These are phyloP conservation scores for Coniella lustricola DNA, from an alignment of 2,329 filamentous ascomycete genomes.

Conservation along the genomic window DNA sequence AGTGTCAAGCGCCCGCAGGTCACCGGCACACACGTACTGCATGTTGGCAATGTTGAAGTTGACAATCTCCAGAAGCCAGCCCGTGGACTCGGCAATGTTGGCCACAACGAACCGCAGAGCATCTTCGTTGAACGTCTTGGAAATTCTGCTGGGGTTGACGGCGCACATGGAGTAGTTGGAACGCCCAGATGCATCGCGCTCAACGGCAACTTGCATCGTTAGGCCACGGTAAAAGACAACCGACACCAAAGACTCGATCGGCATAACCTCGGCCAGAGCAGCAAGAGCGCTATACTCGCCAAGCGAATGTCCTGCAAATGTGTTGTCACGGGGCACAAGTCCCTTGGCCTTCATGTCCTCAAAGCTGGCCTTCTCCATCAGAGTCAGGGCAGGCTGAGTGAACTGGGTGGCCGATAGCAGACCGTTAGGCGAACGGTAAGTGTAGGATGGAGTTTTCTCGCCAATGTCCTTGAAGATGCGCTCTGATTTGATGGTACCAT, in stretches of 20 bases:
- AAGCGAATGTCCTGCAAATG: slow-evolving; percentile 94
- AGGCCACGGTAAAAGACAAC: slow-evolving; percentile 98
- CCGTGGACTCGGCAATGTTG: slow-evolving; percentile 88
- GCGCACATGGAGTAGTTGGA: slow-evolving; percentile 99
- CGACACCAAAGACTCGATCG: slow-evolving; percentile 96
- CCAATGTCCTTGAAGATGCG: slow-evolving; percentile 99
- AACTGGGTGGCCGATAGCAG: slow-evolving; percentile 96
- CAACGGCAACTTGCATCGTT: slow-evolving; percentile 98
- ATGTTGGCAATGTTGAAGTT: slow-evolving; percentile 83
- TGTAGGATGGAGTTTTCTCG: slow-evolving; percentile 91
- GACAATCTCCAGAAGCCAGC: slow-evolving; percentile 97
- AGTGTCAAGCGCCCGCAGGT: slow-evolving; percentile 64
- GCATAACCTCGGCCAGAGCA: slow-evolving; percentile 95
- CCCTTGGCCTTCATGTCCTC: slow-evolving; percentile 99
- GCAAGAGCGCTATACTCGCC: slow-evolving; percentile 97
- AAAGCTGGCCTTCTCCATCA: slow-evolving; percentile 99
- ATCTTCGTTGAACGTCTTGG: slow-evolving; percentile 97
- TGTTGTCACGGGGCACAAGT: slow-evolving; percentile 90
- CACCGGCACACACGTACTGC: slow-evolving; percentile 68
- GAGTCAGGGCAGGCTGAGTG: slow-evolving; percentile 90
- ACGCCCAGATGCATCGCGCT: slow-evolving; percentile 84
- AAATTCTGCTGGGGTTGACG: slow-evolving; percentile 96
- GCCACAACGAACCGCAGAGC: slow-evolving; percentile 94
- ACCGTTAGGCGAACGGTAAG: slow-evolving; percentile 90
- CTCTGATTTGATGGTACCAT: slow-evolving; percentile 93